These are phyloP conservation scores for Aspergillus fischeri DNA, from an alignment of 2,329 filamentous ascomycete species.

Conservation along the genomic window DNA sequence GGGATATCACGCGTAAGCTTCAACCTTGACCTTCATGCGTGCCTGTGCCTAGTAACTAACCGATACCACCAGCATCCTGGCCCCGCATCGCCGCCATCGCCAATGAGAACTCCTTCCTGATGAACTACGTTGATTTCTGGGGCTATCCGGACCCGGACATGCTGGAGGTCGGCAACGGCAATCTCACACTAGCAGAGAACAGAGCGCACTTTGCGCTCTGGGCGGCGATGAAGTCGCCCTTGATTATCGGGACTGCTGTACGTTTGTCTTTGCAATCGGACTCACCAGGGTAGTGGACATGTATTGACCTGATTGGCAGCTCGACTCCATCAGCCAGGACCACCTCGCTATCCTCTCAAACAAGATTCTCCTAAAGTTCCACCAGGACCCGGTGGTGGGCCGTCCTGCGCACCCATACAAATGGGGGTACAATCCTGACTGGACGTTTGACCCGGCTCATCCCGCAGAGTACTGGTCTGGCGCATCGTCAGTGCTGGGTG, in stretches of 20 bases:
- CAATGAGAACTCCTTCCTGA: constrained; percentile 48
- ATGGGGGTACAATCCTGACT: constrained; percentile 33
- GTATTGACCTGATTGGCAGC: constrained; percentile 15
- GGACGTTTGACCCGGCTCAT: constrained; percentile 30
- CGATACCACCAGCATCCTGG: constrained; percentile 21
- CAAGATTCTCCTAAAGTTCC: constrained; percentile 37
- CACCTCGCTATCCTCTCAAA: constrained; percentile 45
- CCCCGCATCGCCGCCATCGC: constrained; percentile 39
- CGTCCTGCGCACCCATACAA: constrained; percentile 42
- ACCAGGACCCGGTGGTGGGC: constrained; percentile 45
- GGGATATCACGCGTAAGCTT: constrained; percentile 28
- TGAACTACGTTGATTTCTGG: constrained; percentile 46
- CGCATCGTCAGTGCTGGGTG: constrained; percentile 22
- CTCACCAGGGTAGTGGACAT: neutral
- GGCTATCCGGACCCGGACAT: constrained; percentile 51
- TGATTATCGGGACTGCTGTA: constrained; percentile 46
- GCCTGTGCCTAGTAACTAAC: neutral
- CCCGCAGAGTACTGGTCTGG: constrained; percentile 37
- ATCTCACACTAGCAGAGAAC: constrained; percentile 45
- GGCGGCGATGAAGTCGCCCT: constrained; percentile 48
- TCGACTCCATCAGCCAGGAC: constrained; percentile 33
- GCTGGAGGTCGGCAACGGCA: constrained; percentile 49
- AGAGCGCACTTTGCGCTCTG: constrained; percentile 51
- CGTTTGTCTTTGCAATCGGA: neutral
- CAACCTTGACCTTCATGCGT: neutral